Percentiles rank a stretch among this genome's conserved stretches.
phyloP scores from a whole-genome alignment of 2,329 filamentous ascomycete genomes.

The Verticillium isaacii region DNA sequence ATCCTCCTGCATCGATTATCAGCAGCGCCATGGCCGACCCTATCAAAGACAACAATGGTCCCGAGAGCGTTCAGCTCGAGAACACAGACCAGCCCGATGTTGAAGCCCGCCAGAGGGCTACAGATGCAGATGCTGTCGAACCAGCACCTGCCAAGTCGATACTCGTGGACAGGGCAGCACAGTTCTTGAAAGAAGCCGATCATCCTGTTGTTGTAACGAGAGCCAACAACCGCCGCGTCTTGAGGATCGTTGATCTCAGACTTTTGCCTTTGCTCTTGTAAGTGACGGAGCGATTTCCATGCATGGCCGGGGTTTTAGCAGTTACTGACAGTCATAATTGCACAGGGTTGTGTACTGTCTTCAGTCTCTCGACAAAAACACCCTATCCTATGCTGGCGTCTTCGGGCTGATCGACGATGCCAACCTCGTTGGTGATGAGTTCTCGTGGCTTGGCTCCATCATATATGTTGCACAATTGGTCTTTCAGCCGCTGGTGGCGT shows the following conservation, averaged over 20 bases:
- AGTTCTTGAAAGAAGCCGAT: conserved; percentile 40
- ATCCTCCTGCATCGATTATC: too few species aligned
- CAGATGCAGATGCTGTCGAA: not conserved
- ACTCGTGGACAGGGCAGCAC: conserved; percentile 38
- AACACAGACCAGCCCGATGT: not conserved
- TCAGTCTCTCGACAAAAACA: conserved; percentile 16
- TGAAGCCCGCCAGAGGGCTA: not conserved
- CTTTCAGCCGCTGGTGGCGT: conserved; percentile 16
- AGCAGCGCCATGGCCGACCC: not conserved
- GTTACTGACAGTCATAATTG: not conserved
- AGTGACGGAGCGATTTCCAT: not conserved
- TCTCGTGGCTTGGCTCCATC: conserved; percentile 55
- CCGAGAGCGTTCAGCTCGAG: not conserved
- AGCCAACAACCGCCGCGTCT: conserved; percentile 45
- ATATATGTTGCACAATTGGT: conserved; percentile 29
- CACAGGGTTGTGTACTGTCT: conserved; percentile 14
- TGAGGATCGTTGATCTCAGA: conserved; percentile 33
- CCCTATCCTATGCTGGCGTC: conserved; percentile 49
- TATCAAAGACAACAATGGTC: not conserved
- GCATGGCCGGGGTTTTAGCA: not conserved
- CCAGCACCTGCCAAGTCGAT: conserved; percentile 5
- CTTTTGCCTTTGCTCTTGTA: conserved; percentile 39
- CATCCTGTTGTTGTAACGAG: conserved; percentile 42
- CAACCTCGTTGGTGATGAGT: conserved; percentile 44
- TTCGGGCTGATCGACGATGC: conserved; percentile 55